These are phyloP conservation scores for Physcomitrium patens DNA, from an alignment of 225 moss, liverwort and hornwort genomes.

Conservation along the genomic window DNA sequence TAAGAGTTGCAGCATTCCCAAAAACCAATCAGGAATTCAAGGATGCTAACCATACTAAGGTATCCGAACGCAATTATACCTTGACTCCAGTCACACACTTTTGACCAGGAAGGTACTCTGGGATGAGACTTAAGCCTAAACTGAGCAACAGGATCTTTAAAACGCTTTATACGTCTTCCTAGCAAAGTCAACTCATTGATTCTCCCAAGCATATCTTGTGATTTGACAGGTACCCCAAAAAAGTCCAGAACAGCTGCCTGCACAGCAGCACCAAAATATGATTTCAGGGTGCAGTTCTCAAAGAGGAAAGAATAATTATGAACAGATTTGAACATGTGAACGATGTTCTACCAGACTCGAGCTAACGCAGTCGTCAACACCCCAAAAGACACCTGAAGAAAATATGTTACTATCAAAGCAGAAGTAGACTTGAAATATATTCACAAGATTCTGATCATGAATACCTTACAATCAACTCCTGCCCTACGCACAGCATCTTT, in stretches of 20 bases:
- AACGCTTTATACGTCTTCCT: slow-evolving; percentile 87
- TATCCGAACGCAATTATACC: slow-evolving; percentile 43
- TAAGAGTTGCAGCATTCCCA: not conserved
- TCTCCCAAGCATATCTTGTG: slow-evolving; percentile 84
- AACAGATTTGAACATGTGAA: not conserved
- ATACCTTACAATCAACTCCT: slow-evolving; percentile 87
- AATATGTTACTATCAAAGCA: not conserved
- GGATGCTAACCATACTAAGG: not conserved
- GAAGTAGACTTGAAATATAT: not conserved
- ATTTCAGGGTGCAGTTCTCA: slow-evolving; percentile 11
- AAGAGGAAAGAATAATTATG: not conserved
- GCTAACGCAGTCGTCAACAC: slow-evolving; percentile 12
- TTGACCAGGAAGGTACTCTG: slow-evolving; percentile 88
- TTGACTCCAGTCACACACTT: slow-evolving; percentile 94
- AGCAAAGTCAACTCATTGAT: slow-evolving; percentile 89
- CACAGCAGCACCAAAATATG: slow-evolving; percentile 29
- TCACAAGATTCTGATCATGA: not conserved
- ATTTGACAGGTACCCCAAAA: slow-evolving; percentile 96
- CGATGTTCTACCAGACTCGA: not conserved
- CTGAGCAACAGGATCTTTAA: slow-evolving; percentile 87
- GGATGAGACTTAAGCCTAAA: slow-evolving; percentile 92
- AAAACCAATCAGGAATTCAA: not conserved
- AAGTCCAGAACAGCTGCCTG: slow-evolving; percentile 98
- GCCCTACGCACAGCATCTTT: slow-evolving; percentile 86
- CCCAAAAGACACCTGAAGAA: not conserved